Evolutionary conservation across 106 monocot species (phyloP), one percentile per base, ranked within the genome.

Genomic region (Alisma plantagoaquatica): DNA sequence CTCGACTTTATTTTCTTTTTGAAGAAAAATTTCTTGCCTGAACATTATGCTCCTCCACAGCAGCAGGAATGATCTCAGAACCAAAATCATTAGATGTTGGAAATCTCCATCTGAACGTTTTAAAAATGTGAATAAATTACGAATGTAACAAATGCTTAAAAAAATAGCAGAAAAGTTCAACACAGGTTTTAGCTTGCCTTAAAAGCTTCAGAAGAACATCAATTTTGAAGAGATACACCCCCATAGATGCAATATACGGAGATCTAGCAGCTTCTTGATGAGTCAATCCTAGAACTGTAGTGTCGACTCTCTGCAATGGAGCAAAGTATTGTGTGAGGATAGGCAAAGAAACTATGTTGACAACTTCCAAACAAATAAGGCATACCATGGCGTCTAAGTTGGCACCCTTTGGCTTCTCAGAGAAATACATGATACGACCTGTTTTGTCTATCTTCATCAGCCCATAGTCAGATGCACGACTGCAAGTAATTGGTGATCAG

Each of bases 181-280:
- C 5, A 23, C 38, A 10, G 16, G 26, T 17, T 1, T 18, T 11
- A 2, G 56, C 63, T 68, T 72, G 80, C 93, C 64, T 77, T 4
- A 94, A 80, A 67, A 87, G 77, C 24, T 94, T 83, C 10, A 87
- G 63, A 49, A 94, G 77, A 38, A 75, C 49, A 46, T 94, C 83
- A 51, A 66, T 66, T 70, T 59, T 72, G 29, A 94, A 94, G 35
- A 84, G 72, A 63, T 94, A 94, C 9, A 94, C 80, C 22, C 93
- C 93, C 93, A 87, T 94, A 3, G 93, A 94, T 27, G 93, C 87
- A 51, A 94, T 80, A 53, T 75, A 94, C 2, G 94, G 87, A 49
- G 67, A 68, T 49, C 62, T 69, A 25, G 31, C 27, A 33, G 77
- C 72, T 53, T 77, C 83, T 66, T 67, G 68, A 54, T 25, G 74